Conservation (phyloP, 768 basidiomycete species). For the Amanita thiersii region DNA sequence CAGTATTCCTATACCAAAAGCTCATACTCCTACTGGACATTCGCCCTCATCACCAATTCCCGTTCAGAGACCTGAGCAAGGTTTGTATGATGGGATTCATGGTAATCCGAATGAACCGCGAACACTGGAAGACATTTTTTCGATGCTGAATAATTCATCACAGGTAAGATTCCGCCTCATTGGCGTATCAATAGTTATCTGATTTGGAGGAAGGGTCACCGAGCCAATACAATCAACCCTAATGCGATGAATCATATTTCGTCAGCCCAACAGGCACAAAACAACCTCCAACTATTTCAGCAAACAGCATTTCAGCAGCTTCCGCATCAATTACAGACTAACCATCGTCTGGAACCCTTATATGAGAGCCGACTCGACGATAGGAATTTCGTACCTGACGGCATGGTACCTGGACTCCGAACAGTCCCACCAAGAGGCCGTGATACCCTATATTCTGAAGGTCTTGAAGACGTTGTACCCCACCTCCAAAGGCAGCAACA, state of each 20-base stretch:
- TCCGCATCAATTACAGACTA: constrained; percentile 32
- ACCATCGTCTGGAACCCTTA: constrained; percentile 53
- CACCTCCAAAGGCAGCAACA: constrained; percentile 50
- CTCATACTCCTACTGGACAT: constrained; percentile 27
- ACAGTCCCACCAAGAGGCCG: constrained; percentile 54
- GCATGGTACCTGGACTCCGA: constrained; percentile 79
- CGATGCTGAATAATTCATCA: constrained; percentile 70
- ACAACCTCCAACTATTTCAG: constrained; percentile 29
- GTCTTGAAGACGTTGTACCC: constrained; percentile 51
- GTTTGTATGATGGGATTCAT: constrained; percentile 22
- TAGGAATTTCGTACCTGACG: constrained; percentile 74
- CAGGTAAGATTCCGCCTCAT: constrained; percentile 41
- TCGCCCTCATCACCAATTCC: constrained; percentile 38
- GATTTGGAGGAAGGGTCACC: constrained; percentile 20
- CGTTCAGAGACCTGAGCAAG: constrained; percentile 39
- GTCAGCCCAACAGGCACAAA: constrained; percentile 28
- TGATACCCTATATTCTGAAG: constrained; percentile 51
- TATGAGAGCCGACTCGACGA: constrained; percentile 73
- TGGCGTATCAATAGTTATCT: constrained; percentile 2
- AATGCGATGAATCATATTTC: constrained; percentile 19
- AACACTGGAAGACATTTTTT: constrained; percentile 73
- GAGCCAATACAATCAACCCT: constrained; percentile 20
- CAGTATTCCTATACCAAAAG: constrained; percentile 24
- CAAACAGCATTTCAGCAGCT: constrained; percentile 36
- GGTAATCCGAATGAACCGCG: constrained; percentile 40